Evolutionary conservation across 129 eudicot species (phyloP).

Genomic region (Smallanthus sonchifolius): DNA sequence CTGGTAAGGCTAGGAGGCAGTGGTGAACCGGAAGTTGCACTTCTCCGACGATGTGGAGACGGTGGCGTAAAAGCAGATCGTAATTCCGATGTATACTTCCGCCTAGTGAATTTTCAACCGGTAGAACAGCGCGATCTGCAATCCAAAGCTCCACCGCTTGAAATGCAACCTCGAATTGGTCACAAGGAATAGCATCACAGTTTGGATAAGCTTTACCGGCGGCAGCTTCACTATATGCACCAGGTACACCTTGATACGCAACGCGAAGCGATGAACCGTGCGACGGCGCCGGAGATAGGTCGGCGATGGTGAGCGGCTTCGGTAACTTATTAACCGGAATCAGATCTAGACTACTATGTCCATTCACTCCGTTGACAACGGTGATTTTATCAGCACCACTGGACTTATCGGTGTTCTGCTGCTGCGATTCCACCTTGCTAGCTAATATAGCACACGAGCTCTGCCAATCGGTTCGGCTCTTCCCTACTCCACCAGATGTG

Average conservation of each 20-base stretch:
- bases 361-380: constrained; percentile 68
- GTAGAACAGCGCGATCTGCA: constrained; percentile 86
- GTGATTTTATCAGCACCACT: constrained; percentile 40
- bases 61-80: constrained; percentile 87
- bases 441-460: constrained; percentile 88
- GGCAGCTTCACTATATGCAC: constrained; percentile 96
- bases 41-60: constrained; percentile 94
- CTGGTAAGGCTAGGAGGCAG: constrained; percentile 81
- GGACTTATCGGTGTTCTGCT: constrained; percentile 49
- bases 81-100: constrained; percentile 96
- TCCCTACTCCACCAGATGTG: constrained; percentile 39
- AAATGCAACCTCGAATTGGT: constrained; percentile 95
- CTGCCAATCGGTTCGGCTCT: constrained; percentile 86
- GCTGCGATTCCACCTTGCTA: constrained; percentile 69
- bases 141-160: constrained; percentile 95
- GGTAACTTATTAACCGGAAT: constrained; percentile 59
- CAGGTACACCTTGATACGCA: constrained; percentile 96
- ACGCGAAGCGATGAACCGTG: constrained; percentile 88
- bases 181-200: constrained; percentile 92
- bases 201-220: constrained; percentile 93
- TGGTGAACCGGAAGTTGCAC: constrained; percentile 88
- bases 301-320: constrained; percentile 67
- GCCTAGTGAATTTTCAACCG: constrained; percentile 88
- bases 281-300: constrained; percentile 86
- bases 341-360: constrained; percentile 52